phyloP scores from a whole-genome alignment of 139 green algal species.

The Chlorella ohadii region DNA sequence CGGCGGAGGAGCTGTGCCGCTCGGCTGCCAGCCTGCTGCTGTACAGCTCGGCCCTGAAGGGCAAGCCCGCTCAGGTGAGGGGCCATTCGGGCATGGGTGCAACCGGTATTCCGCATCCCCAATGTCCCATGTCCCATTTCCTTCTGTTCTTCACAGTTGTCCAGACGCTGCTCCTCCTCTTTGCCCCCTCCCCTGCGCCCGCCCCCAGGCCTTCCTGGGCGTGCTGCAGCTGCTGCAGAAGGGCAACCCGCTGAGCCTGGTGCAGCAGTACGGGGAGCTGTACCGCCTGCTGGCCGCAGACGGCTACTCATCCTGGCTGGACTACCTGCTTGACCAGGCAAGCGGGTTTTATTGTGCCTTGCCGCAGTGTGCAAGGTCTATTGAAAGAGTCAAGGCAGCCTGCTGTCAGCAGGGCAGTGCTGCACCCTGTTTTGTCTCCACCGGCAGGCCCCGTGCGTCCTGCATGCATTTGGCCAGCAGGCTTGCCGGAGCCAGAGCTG shows the following conservation, averaged over 20 bases:
- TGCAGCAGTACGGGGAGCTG: conserved; percentile 35
- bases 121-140: no score
- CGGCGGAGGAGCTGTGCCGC: conserved; percentile 30
- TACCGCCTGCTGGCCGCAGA: conserved; percentile 18
- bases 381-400: no score
- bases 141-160: no score
- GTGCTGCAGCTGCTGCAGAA: conserved; percentile 37
- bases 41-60: conserved; percentile 16
- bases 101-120: no score
- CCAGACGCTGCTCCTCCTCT: background rate
- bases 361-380: no score
- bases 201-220: conserved; percentile 24
- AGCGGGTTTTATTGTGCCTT: no score
- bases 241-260: conserved; percentile 13
- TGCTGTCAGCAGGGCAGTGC: no score
- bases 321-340: conserved; percentile 31
- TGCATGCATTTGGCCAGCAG: no score
- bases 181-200: background rate
- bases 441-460: no score
- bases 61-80: conserved; percentile 22
- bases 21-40: conserved; percentile 31
- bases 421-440: no score
- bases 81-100: no score
- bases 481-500: no score
- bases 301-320: conserved; percentile 6